Evolutionary conservation across 2,329 filamentous ascomycete genomes (phyloP).

Genomic region (Fusarium sp.): DNA sequence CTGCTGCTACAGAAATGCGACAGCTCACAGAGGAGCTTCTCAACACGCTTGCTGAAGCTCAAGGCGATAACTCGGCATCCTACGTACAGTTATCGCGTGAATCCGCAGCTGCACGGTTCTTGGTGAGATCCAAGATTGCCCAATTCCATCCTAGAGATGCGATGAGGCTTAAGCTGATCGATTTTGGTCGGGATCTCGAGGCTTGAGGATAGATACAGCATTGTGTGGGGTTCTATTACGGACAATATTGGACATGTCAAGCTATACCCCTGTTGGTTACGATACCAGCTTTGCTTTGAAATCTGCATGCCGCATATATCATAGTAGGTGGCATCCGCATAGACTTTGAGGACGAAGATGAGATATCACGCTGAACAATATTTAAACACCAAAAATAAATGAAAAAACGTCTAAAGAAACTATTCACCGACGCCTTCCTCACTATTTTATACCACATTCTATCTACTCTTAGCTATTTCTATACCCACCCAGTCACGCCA

Average conservation of each 20-base stretch:
- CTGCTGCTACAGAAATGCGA: constrained; percentile 68
- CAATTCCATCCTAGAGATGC: constrained; percentile 75
- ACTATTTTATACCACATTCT: constrained; percentile 31
- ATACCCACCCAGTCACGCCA: not conserved
- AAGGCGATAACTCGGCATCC: constrained; percentile 65
- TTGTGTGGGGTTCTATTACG: not conserved
- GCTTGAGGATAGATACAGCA: constrained; percentile 52
- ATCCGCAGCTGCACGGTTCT: constrained; percentile 71
- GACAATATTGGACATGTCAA: not conserved
- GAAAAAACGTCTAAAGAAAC: not conserved
- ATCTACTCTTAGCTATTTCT: constrained; percentile 29
- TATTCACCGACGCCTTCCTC: constrained; percentile 11
- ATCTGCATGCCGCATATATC: too few relatives aligned
- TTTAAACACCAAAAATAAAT: not conserved
- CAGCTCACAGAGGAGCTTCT: constrained; percentile 70
- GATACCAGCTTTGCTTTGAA: not conserved
- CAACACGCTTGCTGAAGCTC: constrained; percentile 67
- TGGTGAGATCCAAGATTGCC: constrained; percentile 74
- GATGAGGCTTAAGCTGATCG: constrained; percentile 67
- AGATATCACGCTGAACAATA: too few relatives aligned
- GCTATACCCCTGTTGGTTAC: too few relatives aligned
- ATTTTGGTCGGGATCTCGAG: constrained; percentile 74
- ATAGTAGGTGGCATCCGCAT: too few relatives aligned
- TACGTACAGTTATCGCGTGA: constrained; percentile 71
- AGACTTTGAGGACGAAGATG: not conserved